Evolutionary conservation across 2,329 filamentous ascomycete genomes (phyloP).

Genomic region (Pseudocercospora crystallina): DNA sequence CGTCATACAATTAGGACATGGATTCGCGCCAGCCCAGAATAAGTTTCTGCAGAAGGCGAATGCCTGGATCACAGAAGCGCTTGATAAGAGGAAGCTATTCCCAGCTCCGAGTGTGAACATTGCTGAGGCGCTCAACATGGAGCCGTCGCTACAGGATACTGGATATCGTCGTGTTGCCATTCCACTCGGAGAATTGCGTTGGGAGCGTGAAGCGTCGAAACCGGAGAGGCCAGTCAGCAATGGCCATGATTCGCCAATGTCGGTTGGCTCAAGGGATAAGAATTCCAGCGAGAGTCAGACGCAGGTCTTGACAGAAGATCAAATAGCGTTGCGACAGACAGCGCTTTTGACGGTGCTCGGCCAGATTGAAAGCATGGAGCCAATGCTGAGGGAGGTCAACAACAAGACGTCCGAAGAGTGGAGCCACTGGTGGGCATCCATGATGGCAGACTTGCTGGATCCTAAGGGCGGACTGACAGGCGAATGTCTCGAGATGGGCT

Average conservation of each 20-base stretch:
- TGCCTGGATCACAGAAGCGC: constrained; percentile 72
- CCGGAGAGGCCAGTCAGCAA: constrained; percentile 22
- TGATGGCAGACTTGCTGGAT: constrained; percentile 80
- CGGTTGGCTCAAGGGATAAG: constrained; percentile 19
- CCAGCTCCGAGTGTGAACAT: constrained; percentile 77
- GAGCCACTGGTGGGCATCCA: constrained; percentile 83
- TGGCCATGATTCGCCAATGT: constrained; percentile 22
- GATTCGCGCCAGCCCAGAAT: constrained; percentile 78
- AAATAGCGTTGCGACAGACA: constrained; percentile 72
- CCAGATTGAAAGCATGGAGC: constrained; percentile 82
- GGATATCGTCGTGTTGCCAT: constrained; percentile 79
- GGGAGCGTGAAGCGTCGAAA: constrained; percentile 70
- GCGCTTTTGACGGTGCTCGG: constrained; percentile 80
- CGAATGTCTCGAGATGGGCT: constrained; percentile 73
- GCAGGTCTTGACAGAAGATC: constrained; percentile 44
- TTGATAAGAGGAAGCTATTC: constrained; percentile 69
- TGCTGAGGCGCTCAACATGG: constrained; percentile 74
- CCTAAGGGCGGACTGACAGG: constrained; percentile 77
- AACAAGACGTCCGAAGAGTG: constrained; percentile 89
- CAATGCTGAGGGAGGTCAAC: constrained; percentile 75
- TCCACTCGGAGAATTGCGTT: constrained; percentile 78
- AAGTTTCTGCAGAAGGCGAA: constrained; percentile 82
- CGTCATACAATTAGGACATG: constrained; percentile 76
- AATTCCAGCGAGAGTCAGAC: neutral
- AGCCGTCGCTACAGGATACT: constrained; percentile 71